phyloP scores from a whole-genome alignment of 2,329 filamentous ascomycete species.

The Grosmannia clavigera region DNA sequence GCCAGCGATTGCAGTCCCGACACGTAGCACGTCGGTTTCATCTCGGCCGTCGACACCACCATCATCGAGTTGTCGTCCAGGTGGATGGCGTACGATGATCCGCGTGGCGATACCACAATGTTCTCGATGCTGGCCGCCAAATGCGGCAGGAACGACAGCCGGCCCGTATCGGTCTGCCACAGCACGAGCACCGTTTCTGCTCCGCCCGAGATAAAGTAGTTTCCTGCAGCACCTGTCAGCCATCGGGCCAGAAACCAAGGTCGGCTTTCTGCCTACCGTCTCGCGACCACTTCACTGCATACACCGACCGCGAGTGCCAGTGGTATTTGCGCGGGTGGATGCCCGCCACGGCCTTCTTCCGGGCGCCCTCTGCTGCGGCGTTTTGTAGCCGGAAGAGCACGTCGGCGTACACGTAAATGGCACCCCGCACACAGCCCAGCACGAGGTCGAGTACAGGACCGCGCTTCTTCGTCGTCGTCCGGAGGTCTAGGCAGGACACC shows the following conservation, averaged over 20 bases:
- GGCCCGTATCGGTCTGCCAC: constrained; percentile 85
- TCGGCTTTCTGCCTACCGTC: constrained; percentile 51
- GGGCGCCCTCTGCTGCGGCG: constrained; percentile 23
- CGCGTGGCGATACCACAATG: constrained; percentile 66
- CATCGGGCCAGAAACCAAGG: background rate
- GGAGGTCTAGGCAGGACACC: constrained; percentile 55
- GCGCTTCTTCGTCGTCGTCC: constrained; percentile 24
- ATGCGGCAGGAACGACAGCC: constrained; percentile 78
- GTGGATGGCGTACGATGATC: constrained; percentile 71
- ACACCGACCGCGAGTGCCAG: constrained; percentile 81
- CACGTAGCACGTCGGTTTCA: constrained; percentile 73
- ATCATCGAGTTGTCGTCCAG: constrained; percentile 88
- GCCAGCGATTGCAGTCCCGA: constrained; percentile 64
- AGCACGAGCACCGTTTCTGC: constrained; percentile 79
- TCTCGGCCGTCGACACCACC: constrained; percentile 78
- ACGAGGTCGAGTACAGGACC: constrained; percentile 43
- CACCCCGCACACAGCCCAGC: constrained; percentile 63
- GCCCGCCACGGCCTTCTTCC: constrained; percentile 23
- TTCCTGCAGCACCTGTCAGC: constrained; percentile 40
- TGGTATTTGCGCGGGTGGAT: constrained; percentile 58
- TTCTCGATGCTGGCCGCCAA: constrained; percentile 75
- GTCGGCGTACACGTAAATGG: constrained; percentile 73
- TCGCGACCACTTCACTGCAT: constrained; percentile 77
- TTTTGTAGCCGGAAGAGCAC: constrained; percentile 46
- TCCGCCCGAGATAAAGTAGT: constrained; percentile 90